phyloP scores from a whole-genome alignment of 2,329 filamentous ascomycete genomes.

The Pestalotiopsis sp. region DNA sequence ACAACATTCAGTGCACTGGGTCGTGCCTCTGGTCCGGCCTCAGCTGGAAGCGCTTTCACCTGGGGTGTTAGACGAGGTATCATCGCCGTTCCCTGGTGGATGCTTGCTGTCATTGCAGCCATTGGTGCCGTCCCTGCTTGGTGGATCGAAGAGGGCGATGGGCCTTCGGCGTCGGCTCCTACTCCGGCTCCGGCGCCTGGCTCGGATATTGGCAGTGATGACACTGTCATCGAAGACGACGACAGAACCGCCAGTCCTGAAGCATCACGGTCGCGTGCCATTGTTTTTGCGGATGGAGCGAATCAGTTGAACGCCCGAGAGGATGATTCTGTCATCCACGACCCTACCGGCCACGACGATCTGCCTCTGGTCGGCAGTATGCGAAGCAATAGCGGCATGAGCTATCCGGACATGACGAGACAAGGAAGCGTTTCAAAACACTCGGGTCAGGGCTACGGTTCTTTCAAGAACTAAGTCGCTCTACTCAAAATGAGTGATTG shows the following conservation, averaged over 20 bases:
- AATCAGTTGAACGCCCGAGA: slow-evolving; percentile 9
- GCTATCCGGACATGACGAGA: slow-evolving; percentile 2
- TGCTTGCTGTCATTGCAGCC: slow-evolving; percentile 65
- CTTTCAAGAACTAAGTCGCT: background rate
- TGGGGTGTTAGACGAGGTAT: slow-evolving; percentile 77
- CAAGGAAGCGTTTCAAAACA: background rate
- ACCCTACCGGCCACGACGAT: slow-evolving; percentile 14
- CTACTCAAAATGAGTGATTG: background rate
- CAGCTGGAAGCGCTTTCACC: slow-evolving; percentile 73
- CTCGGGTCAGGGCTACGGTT: background rate
- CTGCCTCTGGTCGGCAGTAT: slow-evolving; percentile 16
- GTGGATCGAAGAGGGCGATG: slow-evolving; percentile 75
- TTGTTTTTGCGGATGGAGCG: slow-evolving; percentile 3
- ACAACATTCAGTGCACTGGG: slow-evolving; percentile 83
- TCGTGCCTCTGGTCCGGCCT: slow-evolving; percentile 75
- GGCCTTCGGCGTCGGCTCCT: slow-evolving; percentile 48
- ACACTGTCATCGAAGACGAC: slow-evolving; percentile 10
- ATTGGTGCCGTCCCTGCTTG: slow-evolving; percentile 73
- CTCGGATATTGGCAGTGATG: slow-evolving; percentile 33
- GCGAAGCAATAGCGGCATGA: slow-evolving; percentile 11
- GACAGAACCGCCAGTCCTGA: background rate
- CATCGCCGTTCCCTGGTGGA: slow-evolving; percentile 80
- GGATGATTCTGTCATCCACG: slow-evolving; percentile 14
- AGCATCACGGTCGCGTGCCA: background rate
- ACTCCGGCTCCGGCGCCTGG: slow-evolving; percentile 25